Percentiles rank a stretch among this genome's conserved stretches.
Evolutionary conservation across 1,284 basidiomycete genomes (phyloP).

Genomic region (Ustilago cynodontis): DNA sequence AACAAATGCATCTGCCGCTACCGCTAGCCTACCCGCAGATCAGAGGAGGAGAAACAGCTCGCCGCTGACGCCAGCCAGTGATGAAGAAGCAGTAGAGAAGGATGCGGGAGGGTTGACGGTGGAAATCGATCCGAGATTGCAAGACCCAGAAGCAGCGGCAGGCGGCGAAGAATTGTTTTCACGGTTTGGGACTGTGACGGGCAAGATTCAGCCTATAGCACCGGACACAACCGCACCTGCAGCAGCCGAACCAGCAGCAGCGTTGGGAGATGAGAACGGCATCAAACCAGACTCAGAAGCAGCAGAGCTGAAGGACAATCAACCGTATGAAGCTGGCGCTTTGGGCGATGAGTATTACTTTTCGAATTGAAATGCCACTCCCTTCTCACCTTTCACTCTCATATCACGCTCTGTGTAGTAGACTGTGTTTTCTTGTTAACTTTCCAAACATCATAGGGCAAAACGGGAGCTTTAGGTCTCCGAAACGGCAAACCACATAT

Average conservation of each 20-base stretch:
- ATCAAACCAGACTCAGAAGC: not conserved
- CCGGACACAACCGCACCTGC: not conserved
- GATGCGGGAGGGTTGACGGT: not conserved
- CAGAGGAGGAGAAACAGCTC: not conserved
- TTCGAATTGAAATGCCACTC: slow-evolving; percentile 14
- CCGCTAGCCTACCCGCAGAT: not conserved
- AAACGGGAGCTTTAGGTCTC: slow-evolving; percentile 9
- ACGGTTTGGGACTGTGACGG: slow-evolving; percentile 37
- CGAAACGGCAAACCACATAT: slow-evolving; percentile 56
- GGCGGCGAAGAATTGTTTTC: slow-evolving; percentile 22
- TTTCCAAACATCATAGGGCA: too few species aligned
- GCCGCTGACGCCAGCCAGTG: not conserved
- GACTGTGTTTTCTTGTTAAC: not conserved
- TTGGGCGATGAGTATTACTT: slow-evolving; percentile 41
- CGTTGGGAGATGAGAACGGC: not conserved
- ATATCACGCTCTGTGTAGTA: not conserved
- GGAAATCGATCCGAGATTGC: slow-evolving; percentile 17
- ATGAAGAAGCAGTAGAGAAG: not conserved
- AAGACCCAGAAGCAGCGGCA: not conserved
- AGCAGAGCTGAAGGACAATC: not conserved
- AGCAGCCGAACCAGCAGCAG: not conserved
- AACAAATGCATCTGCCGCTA: not conserved
- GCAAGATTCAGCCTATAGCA: slow-evolving; percentile 1
- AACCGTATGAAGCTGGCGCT: slow-evolving; percentile 2
- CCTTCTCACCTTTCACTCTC: not conserved